These are phyloP conservation scores for Melanomma pulvis-pyrius DNA, from an alignment of 495 filamentous ascomycete species.

Conservation along the genomic window DNA sequence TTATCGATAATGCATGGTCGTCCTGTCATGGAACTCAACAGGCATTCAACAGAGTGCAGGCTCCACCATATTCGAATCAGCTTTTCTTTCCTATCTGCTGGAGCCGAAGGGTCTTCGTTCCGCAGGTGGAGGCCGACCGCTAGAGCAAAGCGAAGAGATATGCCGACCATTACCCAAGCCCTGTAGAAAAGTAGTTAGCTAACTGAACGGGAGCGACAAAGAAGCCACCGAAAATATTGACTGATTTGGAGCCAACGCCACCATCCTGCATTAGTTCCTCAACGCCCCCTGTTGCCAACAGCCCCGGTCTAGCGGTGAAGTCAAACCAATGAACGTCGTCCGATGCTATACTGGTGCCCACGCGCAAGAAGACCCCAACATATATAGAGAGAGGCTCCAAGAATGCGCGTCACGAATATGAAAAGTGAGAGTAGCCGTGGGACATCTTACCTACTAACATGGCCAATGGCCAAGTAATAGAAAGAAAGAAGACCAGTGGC, in stretches of 20 bases:
- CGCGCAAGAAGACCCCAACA: too few relatives aligned
- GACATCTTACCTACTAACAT: slow-evolving; percentile 15
- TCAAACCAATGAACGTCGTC: too few relatives aligned
- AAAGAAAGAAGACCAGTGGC: slow-evolving; percentile 17
- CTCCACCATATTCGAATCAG: slow-evolving; percentile 19
- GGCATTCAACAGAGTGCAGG: slow-evolving; percentile 12
- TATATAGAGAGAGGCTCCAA: neutral
- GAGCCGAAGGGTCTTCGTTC: slow-evolving; percentile 4
- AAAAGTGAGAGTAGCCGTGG: neutral
- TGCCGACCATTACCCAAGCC: slow-evolving; percentile 17
- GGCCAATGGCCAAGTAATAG: slow-evolving; percentile 25
- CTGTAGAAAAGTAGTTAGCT: neutral
- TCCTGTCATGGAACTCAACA: slow-evolving; percentile 11
- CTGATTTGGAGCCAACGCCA: too few relatives aligned
- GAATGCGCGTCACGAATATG: neutral
- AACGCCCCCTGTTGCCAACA: too few relatives aligned
- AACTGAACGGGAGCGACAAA: too few relatives aligned
- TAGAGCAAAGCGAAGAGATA: slow-evolving; percentile 8
- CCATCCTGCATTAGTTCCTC: too few relatives aligned
- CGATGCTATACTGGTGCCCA: too few relatives aligned
- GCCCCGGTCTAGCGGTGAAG: too few relatives aligned
- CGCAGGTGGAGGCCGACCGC: slow-evolving; percentile 16
- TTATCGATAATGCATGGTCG: slow-evolving; percentile 10
- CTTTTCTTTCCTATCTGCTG: slow-evolving; percentile 1
- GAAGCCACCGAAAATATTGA: too few relatives aligned